A percentile compares a stretch with the other conserved stretches of the same genome.
phyloP scores from a whole-genome alignment of 805 yeast genomes.

The Diddensiella transvaalensis region DNA sequence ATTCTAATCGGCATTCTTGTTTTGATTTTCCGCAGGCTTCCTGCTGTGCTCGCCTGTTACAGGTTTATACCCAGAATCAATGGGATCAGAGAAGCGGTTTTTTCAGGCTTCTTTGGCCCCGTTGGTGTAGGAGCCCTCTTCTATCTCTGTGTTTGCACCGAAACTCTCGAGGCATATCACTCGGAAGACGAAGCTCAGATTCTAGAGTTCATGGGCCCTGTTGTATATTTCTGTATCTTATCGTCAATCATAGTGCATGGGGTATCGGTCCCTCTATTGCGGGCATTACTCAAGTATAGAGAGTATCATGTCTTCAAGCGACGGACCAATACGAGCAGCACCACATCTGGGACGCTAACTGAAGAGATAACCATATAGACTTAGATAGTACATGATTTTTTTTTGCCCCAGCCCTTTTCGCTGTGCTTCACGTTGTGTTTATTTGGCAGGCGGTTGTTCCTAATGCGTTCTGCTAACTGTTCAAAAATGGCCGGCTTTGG shows the following conservation, averaged over 20 bases:
- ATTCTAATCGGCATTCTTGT: slow-evolving; percentile 33
- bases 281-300: slow-evolving; percentile 2
- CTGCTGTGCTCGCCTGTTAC: slow-evolving; percentile 43
- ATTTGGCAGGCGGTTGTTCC: too few relatives aligned
- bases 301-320: neutral
- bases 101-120: slow-evolving; percentile 76
- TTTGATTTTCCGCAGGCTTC: slow-evolving; percentile 35
- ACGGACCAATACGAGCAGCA: too few relatives aligned
- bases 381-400: too few relatives aligned
- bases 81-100: slow-evolving; percentile 63
- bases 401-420: too few relatives aligned
- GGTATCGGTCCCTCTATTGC: slow-evolving; percentile 23
- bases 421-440: too few relatives aligned
- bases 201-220: slow-evolving; percentile 58
- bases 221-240: slow-evolving; percentile 64
- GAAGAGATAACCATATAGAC: too few relatives aligned
- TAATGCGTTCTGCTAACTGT: too few relatives aligned
- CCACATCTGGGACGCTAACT: too few relatives aligned
- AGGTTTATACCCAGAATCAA: slow-evolving; percentile 58
- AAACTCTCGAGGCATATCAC: slow-evolving; percentile 33
- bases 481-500: neutral
- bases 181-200: slow-evolving; percentile 35
- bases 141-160: slow-evolving; percentile 45
- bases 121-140: slow-evolving; percentile 70
- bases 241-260: slow-evolving; percentile 77